Conservation (phyloP, 169 alveolate species). For the Plasmodium billcollinsi region DNA sequence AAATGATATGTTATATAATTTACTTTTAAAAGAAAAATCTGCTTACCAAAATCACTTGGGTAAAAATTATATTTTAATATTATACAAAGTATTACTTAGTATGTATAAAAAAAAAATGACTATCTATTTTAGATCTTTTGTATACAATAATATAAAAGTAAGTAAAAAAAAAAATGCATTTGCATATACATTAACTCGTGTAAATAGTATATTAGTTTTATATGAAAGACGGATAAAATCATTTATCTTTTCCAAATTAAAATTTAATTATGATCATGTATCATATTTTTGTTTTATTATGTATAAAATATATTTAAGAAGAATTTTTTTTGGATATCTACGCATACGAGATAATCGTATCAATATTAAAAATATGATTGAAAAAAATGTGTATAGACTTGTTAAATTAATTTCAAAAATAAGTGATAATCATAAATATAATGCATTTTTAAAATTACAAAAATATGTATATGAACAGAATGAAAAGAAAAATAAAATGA, state of each 20-base stretch:
- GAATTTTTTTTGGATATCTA: slow-evolving; percentile 41
- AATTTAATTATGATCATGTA: slow-evolving; percentile 39
- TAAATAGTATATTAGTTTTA: slow-evolving; percentile 26
- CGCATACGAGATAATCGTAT: slow-evolving; percentile 32
- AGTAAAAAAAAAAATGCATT: slow-evolving; percentile 48
- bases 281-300: slow-evolving; percentile 41
- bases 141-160: slow-evolving; percentile 16
- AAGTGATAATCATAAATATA: slow-evolving; percentile 31
- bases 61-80: slow-evolving; percentile 7
- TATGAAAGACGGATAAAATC: slow-evolving; percentile 32
- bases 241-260: slow-evolving; percentile 14
- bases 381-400: slow-evolving; percentile 26
- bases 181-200: slow-evolving; percentile 33
- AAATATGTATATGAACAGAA: slow-evolving; percentile 41
- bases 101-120: slow-evolving; percentile 35
- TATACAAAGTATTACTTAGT: slow-evolving; percentile 13
- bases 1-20: slow-evolving; percentile 37
- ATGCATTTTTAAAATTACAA: slow-evolving; percentile 50
- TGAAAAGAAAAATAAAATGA: slow-evolving; percentile 14
- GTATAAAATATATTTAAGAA: slow-evolving; percentile 36
- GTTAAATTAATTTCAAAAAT: slow-evolving; percentile 6
- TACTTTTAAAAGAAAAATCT: slow-evolving; percentile 49
- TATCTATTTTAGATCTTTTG: slow-evolving; percentile 24
- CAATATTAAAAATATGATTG: slow-evolving; percentile 12
- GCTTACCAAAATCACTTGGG: slow-evolving; percentile 33